These are phyloP conservation scores for Hypoxylon sp. DNA, from an alignment of 2,329 filamentous ascomycete genomes.

Conservation along the genomic window DNA sequence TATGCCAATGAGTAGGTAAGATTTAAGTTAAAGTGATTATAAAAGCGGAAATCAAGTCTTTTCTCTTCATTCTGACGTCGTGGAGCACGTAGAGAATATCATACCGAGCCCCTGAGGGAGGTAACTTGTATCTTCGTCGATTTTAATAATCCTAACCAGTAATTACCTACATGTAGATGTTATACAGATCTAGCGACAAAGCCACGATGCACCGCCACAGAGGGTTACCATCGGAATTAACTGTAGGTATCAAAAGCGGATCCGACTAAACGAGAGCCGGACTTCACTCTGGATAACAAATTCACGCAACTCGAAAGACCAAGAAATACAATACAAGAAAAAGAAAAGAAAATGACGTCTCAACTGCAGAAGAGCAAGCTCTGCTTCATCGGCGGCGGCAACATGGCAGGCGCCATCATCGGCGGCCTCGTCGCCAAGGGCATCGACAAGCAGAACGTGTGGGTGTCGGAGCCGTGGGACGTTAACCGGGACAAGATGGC, in stretches of 20 bases:
- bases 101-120: no score
- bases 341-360: conserved; percentile 42
- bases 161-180: no score
- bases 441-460: conserved; percentile 59
- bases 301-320: background rate
- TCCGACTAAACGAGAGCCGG: background rate
- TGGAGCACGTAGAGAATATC: no score
- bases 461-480: conserved; percentile 64
- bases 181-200: no score
- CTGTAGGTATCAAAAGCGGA: background rate
- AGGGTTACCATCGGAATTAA: background rate
- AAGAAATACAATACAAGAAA: background rate
- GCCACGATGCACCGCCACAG: conserved; percentile 14
- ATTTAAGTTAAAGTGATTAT: no score
- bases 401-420: conserved; percentile 66
- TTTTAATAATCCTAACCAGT: no score
- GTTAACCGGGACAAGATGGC: conserved; percentile 64
- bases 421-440: conserved; percentile 59
- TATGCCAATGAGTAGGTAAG: no score
- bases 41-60: no score
- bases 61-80: no score
- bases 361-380: conserved; percentile 48
- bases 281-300: background rate
- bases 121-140: no score
- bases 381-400: conserved; percentile 57